phyloP scores from a whole-genome alignment of 208 protist species.

The Borovskyia barvae region DNA sequence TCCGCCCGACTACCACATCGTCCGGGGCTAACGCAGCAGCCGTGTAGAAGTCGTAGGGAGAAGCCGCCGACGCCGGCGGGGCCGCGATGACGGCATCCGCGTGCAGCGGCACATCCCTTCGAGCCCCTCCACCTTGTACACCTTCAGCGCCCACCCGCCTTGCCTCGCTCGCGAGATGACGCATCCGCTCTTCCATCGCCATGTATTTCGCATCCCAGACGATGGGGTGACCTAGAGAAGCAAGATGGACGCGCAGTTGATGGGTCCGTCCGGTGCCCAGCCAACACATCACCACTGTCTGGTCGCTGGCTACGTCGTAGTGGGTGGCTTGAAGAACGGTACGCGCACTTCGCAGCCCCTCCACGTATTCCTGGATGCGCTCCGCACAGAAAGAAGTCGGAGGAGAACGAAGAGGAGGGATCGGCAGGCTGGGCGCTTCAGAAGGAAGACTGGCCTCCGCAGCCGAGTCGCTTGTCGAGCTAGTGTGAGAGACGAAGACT shows the following conservation, averaged over 20 bases:
- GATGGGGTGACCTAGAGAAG: constrained; percentile 85
- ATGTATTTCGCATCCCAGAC: constrained; percentile 78
- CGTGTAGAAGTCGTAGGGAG: too few relatives aligned
- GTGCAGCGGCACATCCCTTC: too few relatives aligned
- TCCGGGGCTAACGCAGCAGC: constrained; percentile 1
- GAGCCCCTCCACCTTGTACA: constrained; percentile 1
- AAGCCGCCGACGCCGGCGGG: too few relatives aligned
- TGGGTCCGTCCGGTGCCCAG: constrained; percentile 91
- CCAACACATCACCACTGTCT: constrained; percentile 68
- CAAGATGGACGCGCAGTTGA: constrained; percentile 91
- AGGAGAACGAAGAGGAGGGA: neutral
- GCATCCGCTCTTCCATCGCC: constrained; percentile 12
- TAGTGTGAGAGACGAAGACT: too few relatives aligned
- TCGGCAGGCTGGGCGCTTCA: too few relatives aligned
- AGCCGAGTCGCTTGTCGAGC: too few relatives aligned
- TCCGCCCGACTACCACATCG: neutral
- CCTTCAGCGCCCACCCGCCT: too few relatives aligned
- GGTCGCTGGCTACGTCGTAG: constrained; percentile 40
- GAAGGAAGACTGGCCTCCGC: too few relatives aligned
- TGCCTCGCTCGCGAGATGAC: neutral
- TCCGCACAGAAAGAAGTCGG: neutral
- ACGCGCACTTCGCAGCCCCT: constrained; percentile 47
- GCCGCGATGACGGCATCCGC: too few relatives aligned
- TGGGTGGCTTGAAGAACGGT: constrained; percentile 31
- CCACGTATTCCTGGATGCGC: constrained; percentile 17